Base-by-base conservation (phyloP, 2,329 filamentous ascomycete species). In the Escovopsis sp. region DNA sequence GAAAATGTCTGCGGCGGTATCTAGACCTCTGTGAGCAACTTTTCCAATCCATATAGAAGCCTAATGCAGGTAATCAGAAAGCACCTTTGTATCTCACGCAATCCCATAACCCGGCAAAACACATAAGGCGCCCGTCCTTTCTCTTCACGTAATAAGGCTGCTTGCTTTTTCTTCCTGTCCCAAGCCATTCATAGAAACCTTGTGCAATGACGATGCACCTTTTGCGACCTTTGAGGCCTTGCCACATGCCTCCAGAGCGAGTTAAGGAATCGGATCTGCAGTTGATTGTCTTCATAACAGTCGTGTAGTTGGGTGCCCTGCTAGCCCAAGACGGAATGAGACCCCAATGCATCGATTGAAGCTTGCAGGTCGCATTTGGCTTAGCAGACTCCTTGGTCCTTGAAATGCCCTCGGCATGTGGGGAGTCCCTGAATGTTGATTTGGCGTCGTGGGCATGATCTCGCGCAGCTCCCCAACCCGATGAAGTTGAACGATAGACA, bases 181-280 rank as follows among this genome's bases (percentile, higher is more conserved):
- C 89, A 45, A 93, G 66, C 91, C 91, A 96, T 61, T 98, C 91
- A 54, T 86, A 98, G 61, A 96, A 98, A 1, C 91, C 91, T 60
- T 95, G 82, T 9, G 84, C 87, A 6, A 94, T 57, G 9, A 96
- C 77, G 16, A 96, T 69, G 57, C 91, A 96, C 27, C 91, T 72
- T 63, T 95, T 94, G 50, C 73, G 76, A 46, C 79, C 77, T 64
- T 95, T 95, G 83, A 96, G 93, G 1, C 74, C 77, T 35, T 75
- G 81, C 91, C 91, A 96, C 79, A 96, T 84, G 10, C 88, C 87
- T 5, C 79, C 74, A 8, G 81, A 71, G 9, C 80, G 74, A 6
- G 75, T 68, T 15, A 96, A 66, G 1, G 85, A 91, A 60, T 96
- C 89, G 54, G 89, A 84, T 3, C 89, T 79, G 58, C 89, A 96